Conservation (phyloP, 164 flowering plant genomes). For the Buxus sempervirens region DNA sequence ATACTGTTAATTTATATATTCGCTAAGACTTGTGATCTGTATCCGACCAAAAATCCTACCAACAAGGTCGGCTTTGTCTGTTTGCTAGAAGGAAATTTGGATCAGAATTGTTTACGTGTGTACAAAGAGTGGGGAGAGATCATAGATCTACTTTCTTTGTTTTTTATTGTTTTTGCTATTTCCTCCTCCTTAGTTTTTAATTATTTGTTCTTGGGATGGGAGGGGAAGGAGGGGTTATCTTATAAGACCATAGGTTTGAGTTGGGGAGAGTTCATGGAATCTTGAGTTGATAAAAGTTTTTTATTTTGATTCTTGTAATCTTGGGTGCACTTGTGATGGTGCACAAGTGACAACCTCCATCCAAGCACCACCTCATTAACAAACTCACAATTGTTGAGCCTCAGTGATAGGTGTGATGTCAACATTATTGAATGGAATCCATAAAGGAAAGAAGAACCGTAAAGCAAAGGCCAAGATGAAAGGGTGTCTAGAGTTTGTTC, state of each 20-base stretch:
- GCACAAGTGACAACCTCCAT: not conserved
- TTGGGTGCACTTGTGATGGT: not conserved
- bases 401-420: constrained; percentile 8
- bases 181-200: too few species aligned
- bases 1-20: too few species aligned
- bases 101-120: too few species aligned
- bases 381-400: constrained; percentile 11
- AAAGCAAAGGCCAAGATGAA: not conserved
- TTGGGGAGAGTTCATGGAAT: not conserved
- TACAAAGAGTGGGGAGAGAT: too few species aligned
- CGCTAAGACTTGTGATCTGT: too few species aligned
- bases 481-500: not conserved
- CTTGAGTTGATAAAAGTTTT: not conserved
- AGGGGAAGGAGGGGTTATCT: not conserved
- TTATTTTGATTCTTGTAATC: constrained; percentile 11
- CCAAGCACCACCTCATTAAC: constrained; percentile 2
- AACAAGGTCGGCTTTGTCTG: too few species aligned
- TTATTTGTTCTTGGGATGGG: too few species aligned
- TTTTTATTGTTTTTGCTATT: too few species aligned
- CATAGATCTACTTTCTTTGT: too few species aligned
- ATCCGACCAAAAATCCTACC: too few species aligned
- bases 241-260: too few species aligned
- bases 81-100: too few species aligned
- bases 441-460: not conserved
- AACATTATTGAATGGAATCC: constrained; percentile 16